phyloP scores from a whole-genome alignment of 2,329 filamentous ascomycete genomes.

The Aspergillus vadensis region DNA sequence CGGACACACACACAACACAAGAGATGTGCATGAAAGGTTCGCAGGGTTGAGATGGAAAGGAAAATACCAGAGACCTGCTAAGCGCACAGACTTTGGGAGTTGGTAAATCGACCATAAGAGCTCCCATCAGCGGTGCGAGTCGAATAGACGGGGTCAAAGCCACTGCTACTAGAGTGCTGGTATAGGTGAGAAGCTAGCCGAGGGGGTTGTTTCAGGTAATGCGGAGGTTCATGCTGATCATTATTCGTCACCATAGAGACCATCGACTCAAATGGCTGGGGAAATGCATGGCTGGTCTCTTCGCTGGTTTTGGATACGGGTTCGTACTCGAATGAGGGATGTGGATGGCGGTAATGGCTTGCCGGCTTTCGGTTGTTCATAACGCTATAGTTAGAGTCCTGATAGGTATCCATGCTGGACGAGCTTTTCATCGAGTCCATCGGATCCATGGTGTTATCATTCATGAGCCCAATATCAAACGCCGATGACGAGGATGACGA shows the following conservation, averaged over 20 bases:
- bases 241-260: conserved; percentile 32
- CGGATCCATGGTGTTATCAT: conserved; percentile 43
- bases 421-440: conserved; percentile 41
- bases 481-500: conserved; percentile 44
- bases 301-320: conserved; percentile 28
- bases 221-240: conserved; percentile 28
- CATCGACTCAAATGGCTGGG: conserved; percentile 37
- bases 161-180: conserved; percentile 27
- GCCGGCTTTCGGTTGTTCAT: conserved; percentile 28
- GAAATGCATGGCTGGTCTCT: conserved; percentile 26
- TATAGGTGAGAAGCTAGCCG: conserved; percentile 27
- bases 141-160: conserved; percentile 36
- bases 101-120: conserved; percentile 37
- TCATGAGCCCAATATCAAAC: conserved; percentile 41
- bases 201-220: conserved; percentile 31
- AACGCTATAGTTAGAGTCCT: conserved; percentile 31
- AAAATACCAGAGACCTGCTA: conserved; percentile 25
- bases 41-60: conserved; percentile 13
- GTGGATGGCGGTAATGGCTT: conserved; percentile 26
- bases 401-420: conserved; percentile 38
- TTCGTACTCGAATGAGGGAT: conserved; percentile 33
- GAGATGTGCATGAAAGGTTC: neutral
- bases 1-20: neutral
- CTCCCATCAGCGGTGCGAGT: conserved; percentile 24
- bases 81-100: conserved; percentile 39